phyloP scores from a whole-genome alignment of 495 filamentous ascomycete genomes.

The Penicillium parvum region DNA sequence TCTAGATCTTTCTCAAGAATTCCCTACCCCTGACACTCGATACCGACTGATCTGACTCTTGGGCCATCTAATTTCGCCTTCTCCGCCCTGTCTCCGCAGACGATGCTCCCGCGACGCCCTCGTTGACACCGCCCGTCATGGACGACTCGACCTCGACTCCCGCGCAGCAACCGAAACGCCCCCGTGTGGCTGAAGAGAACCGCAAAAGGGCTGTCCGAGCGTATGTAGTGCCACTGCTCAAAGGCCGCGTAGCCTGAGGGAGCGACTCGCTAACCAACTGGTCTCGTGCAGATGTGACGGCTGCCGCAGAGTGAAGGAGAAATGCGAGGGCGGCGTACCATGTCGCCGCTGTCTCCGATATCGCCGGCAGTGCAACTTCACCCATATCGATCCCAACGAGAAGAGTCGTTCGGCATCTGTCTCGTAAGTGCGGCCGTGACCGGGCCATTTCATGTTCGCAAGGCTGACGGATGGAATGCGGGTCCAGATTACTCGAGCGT shows the following conservation, averaged over 20 bases:
- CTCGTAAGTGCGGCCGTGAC: slow-evolving; percentile 28
- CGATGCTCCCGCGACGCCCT: slow-evolving; percentile 23
- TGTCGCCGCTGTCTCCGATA: slow-evolving; percentile 47
- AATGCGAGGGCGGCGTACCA: slow-evolving; percentile 50
- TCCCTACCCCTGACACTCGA: background rate
- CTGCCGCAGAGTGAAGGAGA: slow-evolving; percentile 48
- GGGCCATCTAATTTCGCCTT: slow-evolving; percentile 10
- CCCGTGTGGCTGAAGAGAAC: slow-evolving; percentile 47
- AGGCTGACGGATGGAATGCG: slow-evolving; percentile 3
- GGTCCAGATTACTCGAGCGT: slow-evolving; percentile 32
- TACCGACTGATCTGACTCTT: background rate
- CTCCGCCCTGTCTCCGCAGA: slow-evolving; percentile 19
- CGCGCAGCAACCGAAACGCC: slow-evolving; percentile 38
- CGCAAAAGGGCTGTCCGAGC: slow-evolving; percentile 47
- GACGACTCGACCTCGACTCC: slow-evolving; percentile 25
- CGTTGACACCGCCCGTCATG: slow-evolving; percentile 22
- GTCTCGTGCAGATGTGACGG: slow-evolving; percentile 38
- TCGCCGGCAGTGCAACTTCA: slow-evolving; percentile 47
- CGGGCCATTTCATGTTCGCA: background rate
- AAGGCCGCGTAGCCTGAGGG: background rate
- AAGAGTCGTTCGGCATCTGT: slow-evolving; percentile 35
- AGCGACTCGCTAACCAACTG: slow-evolving; percentile 8
- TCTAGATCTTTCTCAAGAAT: background rate
- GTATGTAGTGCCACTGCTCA: slow-evolving; percentile 16
- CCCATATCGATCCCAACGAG: slow-evolving; percentile 38